Evolutionary conservation across 352 stramenopile genomes (phyloP).

Genomic region (Globisporangium emineosum): DNA sequence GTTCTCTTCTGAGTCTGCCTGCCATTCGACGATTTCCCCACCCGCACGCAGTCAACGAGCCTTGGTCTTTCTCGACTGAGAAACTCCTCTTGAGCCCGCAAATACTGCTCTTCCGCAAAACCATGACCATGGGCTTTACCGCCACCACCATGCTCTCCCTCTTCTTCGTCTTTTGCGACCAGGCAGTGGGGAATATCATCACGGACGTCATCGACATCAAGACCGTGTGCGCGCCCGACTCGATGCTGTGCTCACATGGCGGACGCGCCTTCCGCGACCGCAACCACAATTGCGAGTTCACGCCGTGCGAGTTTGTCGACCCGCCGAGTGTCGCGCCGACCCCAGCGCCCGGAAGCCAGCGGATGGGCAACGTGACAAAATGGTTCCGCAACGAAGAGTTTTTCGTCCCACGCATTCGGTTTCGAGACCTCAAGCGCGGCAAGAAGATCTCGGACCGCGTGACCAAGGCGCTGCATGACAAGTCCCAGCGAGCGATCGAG

Average conservation of each 20-base stretch:
- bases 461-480: conserved; percentile 9
- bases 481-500: conserved; percentile 10
- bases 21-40: neutral
- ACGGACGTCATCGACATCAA: conserved; percentile 26
- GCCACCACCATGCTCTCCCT: neutral
- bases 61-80: neutral
- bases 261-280: conserved; percentile 33
- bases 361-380: conserved; percentile 11
- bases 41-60: neutral
- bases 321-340: conserved; percentile 3
- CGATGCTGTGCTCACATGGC: conserved; percentile 35
- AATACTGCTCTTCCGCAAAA: neutral
- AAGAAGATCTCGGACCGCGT: conserved; percentile 16
- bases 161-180: neutral
- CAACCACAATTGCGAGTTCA: conserved; percentile 39
- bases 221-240: conserved; percentile 36
- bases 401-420: conserved; percentile 23
- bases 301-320: conserved; percentile 35
- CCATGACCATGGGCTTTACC: neutral
- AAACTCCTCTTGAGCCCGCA: neutral
- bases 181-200: conserved; percentile 3
- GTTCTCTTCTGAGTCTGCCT: neutral
- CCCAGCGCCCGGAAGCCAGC: conserved; percentile 13
- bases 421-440: conserved; percentile 22
- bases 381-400: conserved; percentile 49